Evolutionary conservation across 2,329 filamentous ascomycete genomes (phyloP).

Genomic region (Fusarium robinianum): DNA sequence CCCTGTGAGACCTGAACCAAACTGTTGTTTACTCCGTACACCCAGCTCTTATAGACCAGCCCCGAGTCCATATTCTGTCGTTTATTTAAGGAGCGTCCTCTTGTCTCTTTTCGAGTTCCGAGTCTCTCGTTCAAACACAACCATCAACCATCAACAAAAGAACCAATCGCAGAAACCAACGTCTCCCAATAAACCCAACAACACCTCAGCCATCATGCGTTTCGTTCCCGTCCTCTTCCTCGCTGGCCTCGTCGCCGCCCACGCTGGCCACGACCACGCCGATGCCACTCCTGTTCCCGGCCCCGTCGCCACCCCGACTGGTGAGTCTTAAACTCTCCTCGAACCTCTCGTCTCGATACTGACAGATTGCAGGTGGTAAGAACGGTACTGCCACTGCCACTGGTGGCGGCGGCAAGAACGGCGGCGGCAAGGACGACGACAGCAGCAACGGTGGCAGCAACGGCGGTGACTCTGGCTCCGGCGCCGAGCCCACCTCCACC

Average conservation of each 20-base stretch:
- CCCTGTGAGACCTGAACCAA: too few species aligned
- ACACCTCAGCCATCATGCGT: constrained; percentile 33
- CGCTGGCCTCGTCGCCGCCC: constrained; percentile 31
- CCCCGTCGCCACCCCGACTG: constrained; percentile 26
- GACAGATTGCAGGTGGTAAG: too few species aligned
- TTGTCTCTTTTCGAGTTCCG: constrained; percentile 4
- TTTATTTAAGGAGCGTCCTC: constrained; percentile 1
- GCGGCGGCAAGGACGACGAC: too few species aligned
- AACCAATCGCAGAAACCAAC: constrained; percentile 4
- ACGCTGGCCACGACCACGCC: constrained; percentile 5
- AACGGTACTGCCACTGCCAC: background rate
- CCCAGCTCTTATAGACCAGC: too few species aligned
- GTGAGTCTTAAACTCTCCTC: constrained; percentile 20
- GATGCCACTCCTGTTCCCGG: constrained; percentile 20
- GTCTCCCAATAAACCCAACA: constrained; percentile 16
- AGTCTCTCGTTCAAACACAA: background rate
- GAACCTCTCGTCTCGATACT: constrained; percentile 9
- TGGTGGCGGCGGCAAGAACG: background rate
- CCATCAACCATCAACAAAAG: background rate
- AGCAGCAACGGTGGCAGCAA: constrained; percentile 17
- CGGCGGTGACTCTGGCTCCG: constrained; percentile 19
- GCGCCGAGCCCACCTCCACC: constrained; percentile 13
- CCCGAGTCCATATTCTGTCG: constrained; percentile 24
- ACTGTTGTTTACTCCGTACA: background rate
- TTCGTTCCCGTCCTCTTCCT: constrained; percentile 35